A percentile compares a stretch with the other conserved stretches of the same genome.
phyloP scores from a whole-genome alignment of 176 grass and related monocot genomes.

The Aegilops longissima region DNA sequence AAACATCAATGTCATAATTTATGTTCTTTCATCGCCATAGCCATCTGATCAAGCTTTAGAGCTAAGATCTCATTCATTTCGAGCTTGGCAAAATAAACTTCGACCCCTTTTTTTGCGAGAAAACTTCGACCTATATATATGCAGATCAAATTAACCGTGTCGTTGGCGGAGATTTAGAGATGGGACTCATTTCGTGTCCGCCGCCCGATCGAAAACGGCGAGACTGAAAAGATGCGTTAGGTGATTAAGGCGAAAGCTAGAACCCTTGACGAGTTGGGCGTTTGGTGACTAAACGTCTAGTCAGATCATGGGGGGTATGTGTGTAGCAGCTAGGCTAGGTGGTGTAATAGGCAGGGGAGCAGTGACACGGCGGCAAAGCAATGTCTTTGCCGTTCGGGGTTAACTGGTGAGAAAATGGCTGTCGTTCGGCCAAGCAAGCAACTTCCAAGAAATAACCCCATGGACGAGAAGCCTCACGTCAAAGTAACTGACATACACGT shows the following conservation, averaged over 20 bases:
- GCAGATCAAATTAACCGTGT: neutral
- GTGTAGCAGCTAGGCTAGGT: neutral
- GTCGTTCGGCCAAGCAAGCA: conserved; percentile 17
- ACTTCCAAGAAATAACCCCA: conserved; percentile 18
- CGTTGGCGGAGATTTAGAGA: too few relatives aligned
- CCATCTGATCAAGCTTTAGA: too few relatives aligned
- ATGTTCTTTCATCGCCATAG: too few relatives aligned
- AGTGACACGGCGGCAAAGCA: conserved; percentile 8
- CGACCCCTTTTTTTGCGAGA: too few relatives aligned
- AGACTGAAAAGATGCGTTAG: neutral
- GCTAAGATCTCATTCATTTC: too few relatives aligned
- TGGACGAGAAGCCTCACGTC: neutral
- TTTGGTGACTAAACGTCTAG: neutral
- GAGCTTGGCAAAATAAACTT: neutral
- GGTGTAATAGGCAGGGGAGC: neutral
- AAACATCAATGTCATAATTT: too few relatives aligned
- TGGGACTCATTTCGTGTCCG: too few relatives aligned
- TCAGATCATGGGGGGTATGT: neutral
- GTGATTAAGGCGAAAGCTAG: neutral
- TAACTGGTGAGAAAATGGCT: neutral
- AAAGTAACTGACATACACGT: neutral
- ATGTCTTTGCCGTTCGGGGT: conserved; percentile 28
- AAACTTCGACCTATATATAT: neutral
- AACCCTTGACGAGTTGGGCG: neutral
- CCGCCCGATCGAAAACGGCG: too few relatives aligned